phyloP scores from a whole-genome alignment of 441 rosid genomes.

The Populus tomentosa region DNA sequence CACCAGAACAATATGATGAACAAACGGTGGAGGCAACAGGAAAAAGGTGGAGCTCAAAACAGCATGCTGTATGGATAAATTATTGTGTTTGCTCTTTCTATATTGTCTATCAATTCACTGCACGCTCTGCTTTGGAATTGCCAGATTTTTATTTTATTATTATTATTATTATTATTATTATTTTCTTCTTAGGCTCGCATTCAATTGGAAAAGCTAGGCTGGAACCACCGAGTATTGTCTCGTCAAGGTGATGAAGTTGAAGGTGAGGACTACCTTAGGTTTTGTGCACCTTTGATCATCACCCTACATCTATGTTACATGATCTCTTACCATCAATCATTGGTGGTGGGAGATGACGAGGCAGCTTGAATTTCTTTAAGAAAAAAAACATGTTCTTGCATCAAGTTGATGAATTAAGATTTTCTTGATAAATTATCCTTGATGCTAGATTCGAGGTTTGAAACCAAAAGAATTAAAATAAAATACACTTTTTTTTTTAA shows the following conservation, averaged over 20 bases:
- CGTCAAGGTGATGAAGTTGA: neutral
- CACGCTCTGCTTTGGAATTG: constrained; percentile 44
- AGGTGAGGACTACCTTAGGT: constrained; percentile 6
- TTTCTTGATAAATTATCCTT: no score
- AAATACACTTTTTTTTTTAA: no score
- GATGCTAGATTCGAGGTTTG: neutral
- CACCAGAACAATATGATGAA: constrained; percentile 5
- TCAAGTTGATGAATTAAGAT: no score
- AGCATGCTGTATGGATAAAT: neutral
- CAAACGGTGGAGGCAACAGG: neutral
- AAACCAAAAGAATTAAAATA: neutral
- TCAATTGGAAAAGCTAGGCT: constrained; percentile 9
- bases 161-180: neutral
- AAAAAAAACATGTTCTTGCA: no score
- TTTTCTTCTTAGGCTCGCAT: neutral
- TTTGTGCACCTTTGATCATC: constrained; percentile 11
- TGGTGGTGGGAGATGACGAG: neutral
- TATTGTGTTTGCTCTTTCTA: no score
- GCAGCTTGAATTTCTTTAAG: neutral
- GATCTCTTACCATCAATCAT: neutral
- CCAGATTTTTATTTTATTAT: neutral
- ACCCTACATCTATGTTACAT: neutral
- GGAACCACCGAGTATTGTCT: constrained; percentile 13
- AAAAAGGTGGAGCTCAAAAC: constrained; percentile 1
- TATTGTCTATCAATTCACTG: constrained; percentile 16